Base-by-base conservation (phyloP, 2,329 filamentous ascomycete genomes). In the Trichoderma atroviride region DNA sequence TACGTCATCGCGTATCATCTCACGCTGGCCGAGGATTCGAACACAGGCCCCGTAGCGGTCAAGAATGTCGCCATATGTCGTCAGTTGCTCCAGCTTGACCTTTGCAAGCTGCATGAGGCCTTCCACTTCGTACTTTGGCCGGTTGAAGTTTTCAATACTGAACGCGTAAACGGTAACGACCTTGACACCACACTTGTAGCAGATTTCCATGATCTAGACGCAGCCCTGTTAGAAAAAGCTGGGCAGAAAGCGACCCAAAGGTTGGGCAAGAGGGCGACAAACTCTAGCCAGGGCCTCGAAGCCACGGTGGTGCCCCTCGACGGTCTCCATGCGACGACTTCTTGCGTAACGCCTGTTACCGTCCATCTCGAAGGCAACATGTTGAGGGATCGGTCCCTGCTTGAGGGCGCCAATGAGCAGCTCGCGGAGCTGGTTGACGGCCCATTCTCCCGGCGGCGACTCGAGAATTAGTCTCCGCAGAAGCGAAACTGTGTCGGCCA, bases 281-380 rank as follows among this genome's bases (percentile, higher is more conserved):
- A 95, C 93, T 78, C 91, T 89, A 61, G 95, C 96, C 71, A 99
- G 84, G 35, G 96, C 94, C 82, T 99, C 96, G 75, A 98, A 99
- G 2, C 96, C 96, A 74, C 97, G 83, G 78, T 97, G 94, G 79
- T 99, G 96, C 29, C 96, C 96, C 81, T 99, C 95, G 40, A 98
- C 90, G 0, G 94, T 97, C 83, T 99, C 96, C 78, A 99, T 97
- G 73, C 95, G 90, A 82, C 96, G 93, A 72, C 87, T 92, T 71
- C 92, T 88, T 16, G 96, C 96, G 83, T 96, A 99, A 57, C 96
- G 91, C 76, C 96, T 86, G 81, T 99, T 99, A 68, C 96, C 96
- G 79, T 99, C 96, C 96, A 99, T 99, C 75, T 97, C 95, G 78
- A 99, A 99, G n/a, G 96, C 96, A 71, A 99, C 89, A 88, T 99